Conservation (phyloP, 352 stramenopile species). For the Globisporangium perplexum region DNA sequence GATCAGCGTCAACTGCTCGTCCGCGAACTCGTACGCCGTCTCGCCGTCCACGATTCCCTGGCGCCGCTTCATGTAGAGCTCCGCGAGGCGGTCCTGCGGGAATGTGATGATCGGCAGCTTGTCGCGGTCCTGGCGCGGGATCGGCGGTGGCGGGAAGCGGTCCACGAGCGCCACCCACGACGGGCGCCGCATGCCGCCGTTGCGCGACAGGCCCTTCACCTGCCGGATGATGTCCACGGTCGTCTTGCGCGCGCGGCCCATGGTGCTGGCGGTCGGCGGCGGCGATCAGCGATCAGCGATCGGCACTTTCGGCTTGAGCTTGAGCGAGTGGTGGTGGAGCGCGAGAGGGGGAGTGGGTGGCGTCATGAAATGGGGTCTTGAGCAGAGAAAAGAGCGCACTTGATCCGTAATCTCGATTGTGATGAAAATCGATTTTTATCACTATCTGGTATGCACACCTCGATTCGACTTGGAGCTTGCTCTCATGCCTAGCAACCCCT, state of each 20-base stretch:
- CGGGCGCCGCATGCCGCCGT: conserved; percentile 69
- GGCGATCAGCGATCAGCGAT: no score
- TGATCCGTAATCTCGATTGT: no score
- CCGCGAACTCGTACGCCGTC: conserved; percentile 83
- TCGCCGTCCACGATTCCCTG: conserved; percentile 64
- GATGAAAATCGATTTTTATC: background rate
- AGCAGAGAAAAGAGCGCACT: no score
- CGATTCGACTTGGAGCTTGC: no score
- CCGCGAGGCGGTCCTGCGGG: conserved; percentile 76
- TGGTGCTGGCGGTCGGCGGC: conserved; percentile 19
- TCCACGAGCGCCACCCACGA: conserved; percentile 72
- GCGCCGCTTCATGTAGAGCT: conserved; percentile 76
- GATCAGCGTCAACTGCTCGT: conserved; percentile 83
- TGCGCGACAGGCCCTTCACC: conserved; percentile 71
- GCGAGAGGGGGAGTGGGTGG: no score
- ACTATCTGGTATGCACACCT: no score
- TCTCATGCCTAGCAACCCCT: no score
- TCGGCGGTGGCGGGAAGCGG: conserved; percentile 65
- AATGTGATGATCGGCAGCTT: conserved; percentile 77
- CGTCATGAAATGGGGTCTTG: no score
- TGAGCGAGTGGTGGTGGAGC: no score
- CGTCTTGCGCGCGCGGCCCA: conserved; percentile 73
- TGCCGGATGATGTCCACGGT: conserved; percentile 76
- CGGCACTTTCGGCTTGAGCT: no score
- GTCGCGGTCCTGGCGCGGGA: conserved; percentile 70